Conservation (phyloP, 2,329 filamentous ascomycete species). For the Botrytis galanthina region DNA sequence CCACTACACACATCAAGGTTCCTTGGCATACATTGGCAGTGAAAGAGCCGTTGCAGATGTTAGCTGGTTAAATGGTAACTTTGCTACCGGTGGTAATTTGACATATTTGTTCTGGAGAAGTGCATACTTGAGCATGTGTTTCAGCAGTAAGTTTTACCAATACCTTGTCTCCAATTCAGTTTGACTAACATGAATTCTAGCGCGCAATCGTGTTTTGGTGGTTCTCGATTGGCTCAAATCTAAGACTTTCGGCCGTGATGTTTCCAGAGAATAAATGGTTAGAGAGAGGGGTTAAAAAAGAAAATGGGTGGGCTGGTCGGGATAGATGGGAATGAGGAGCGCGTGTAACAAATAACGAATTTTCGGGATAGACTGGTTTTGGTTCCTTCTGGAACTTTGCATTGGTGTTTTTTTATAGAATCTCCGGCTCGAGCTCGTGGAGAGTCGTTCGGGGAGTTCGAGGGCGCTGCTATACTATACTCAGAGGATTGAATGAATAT, state of each 20-base stretch:
- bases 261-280: slow-evolving; percentile 70
- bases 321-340: slow-evolving; percentile 19
- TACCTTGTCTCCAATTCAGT: not conserved
- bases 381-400: slow-evolving; percentile 2
- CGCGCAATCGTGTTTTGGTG: slow-evolving; percentile 91
- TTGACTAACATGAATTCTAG: slow-evolving; percentile 46
- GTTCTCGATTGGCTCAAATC: slow-evolving; percentile 95
- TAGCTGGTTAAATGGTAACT: slow-evolving; percentile 94
- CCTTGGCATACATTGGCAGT: slow-evolving; percentile 94
- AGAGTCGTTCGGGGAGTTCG: slow-evolving; percentile 12
- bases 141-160: slow-evolving; percentile 75
- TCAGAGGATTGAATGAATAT: not conserved
- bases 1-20: slow-evolving; percentile 97
- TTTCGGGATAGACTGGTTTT: slow-evolving; percentile 17
- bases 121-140: slow-evolving; percentile 99
- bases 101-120: slow-evolving; percentile 99
- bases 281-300: not conserved
- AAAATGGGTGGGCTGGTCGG: slow-evolving; percentile 8
- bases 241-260: slow-evolving; percentile 92
- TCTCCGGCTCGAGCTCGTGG: slow-evolving; percentile 14
- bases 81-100: slow-evolving; percentile 87
- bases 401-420: slow-evolving; percentile 27
- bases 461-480: not conserved
- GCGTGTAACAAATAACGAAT: slow-evolving; percentile 18
- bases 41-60: slow-evolving; percentile 98